Base-by-base conservation (phyloP, 163 green algal genomes). In the Scenedesmus sp. region DNA sequence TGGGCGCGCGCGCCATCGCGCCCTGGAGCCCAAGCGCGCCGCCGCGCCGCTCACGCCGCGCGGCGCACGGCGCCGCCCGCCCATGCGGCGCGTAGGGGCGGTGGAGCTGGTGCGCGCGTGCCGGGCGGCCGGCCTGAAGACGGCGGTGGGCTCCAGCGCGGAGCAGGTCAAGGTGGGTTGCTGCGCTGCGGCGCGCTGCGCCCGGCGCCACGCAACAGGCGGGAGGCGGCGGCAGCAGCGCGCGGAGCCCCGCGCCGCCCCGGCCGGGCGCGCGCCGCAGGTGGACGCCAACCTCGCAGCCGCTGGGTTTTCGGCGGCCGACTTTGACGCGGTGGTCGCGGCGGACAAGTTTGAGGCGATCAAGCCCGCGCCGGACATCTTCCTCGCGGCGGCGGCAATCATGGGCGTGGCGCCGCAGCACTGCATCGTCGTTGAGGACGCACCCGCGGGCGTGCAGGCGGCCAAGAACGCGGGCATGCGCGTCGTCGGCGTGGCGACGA, bases 361-460 rank as follows among this genome's bases (percentile, higher is more conserved):
- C 22, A 81, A 81, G 63, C 74, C 74, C 1, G 62, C 50, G 14
- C 93, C 93, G 2, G 93, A 97, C 66, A 85, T 91, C 58, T 97
- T 96, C 83, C 57, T 91, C 34, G 74, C 64, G 26, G 84, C 90
- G 7, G 91, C 90, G 2, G 1, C 53, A n/a, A 53, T 77, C 22
- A 60, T 97, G 77, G 86, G 79, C 0, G 82, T 91, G 14, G 53
- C 79, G 2, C 84, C 93, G 4, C 33, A 65, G 0, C n/a, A 83
- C 0, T 97, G 93, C 80, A 62, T 98, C 24, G 92, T 96, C 18
- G 72, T 98, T 31, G 94, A 98, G 77, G 95, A 98, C 77, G 87
- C 92, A 14, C 89, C 89, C 10, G 74, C 74, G 34, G 74, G 74
- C 67, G 60, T 81, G 6, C 39, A 67, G 20, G 74, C 74, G 31